Evolutionary conservation across 1,139 yeast genomes (phyloP), one percentile per base, ranked within the genome.

Genomic region (Debaryomyces singareniensis): DNA sequence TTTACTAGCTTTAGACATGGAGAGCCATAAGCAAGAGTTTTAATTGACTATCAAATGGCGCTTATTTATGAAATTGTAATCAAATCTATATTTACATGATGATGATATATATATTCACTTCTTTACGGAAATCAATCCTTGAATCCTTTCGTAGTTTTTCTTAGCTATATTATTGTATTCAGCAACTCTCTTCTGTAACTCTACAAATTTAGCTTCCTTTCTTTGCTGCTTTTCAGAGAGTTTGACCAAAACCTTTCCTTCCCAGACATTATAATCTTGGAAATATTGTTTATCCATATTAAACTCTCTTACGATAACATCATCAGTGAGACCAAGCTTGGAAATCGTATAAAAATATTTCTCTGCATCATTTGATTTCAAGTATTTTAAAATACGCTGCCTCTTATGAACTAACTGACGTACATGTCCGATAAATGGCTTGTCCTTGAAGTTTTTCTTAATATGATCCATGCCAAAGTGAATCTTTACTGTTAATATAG

Each of bases 381-480:
- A 70, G 53, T 89, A 91, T 55, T 78, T 78, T 48, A 91, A 68
- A 25, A 83, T 71, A 43, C 75, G 73, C 58, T 89, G 96, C 61
- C 98, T 80, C 44, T 81, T 78, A 55, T 89, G 97, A 12, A 89
- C 95, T 50, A 83, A 54, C 63, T 81, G 79, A 55, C 95, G 78
- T 26, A 86, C 75, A 24, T 63, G 57, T 49, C 91, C 78, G 34
- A 78, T 75, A 42, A 80, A 78, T 27, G 67, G 66, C 45, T 73
- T 67, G 57, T 91, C 97, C 51, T 86, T 83, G 44, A 77, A 80
- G 51, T 78, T 69, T 33, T 71, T 68, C 49, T 78, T 78, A 35
- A 84, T 70, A 50, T 89, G 96, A 27, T 74, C 71, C 65, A 84
- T 85, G 35, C 85, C 67, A 43, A 75, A 79, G 41, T 82, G 86